Evolutionary conservation across 2,329 filamentous ascomycete species (phyloP).

Genomic region (Cladosporium sp.): DNA sequence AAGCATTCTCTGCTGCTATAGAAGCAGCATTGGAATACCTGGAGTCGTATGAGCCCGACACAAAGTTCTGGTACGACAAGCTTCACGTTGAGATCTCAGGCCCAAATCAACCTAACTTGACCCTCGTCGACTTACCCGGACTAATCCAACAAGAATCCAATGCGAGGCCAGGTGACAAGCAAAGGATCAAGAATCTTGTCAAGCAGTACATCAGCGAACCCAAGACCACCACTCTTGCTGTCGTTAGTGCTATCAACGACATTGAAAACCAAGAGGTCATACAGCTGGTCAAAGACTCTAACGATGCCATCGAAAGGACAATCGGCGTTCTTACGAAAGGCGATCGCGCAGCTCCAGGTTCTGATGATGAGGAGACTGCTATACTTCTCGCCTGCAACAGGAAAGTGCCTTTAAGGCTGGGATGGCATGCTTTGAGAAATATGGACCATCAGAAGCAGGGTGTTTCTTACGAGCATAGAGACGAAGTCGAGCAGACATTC

Average conservation of each 20-base stretch:
- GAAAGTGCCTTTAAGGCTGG: too few relatives aligned
- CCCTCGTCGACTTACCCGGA: constrained; percentile 1
- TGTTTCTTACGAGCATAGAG: background rate
- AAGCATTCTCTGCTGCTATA: too few relatives aligned
- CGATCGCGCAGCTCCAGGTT: background rate
- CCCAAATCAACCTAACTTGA: constrained; percentile 1
- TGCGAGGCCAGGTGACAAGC: background rate
- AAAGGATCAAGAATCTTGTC: constrained; percentile 1
- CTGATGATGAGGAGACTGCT: background rate
- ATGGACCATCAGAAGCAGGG: too few relatives aligned
- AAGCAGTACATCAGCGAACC: background rate
- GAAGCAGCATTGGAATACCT: too few relatives aligned
- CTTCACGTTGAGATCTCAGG: background rate
- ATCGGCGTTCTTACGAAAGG: background rate
- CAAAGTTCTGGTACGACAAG: too few relatives aligned
- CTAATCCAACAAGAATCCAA: background rate
- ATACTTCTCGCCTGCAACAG: background rate
- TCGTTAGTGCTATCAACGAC: background rate
- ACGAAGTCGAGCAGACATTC: background rate
- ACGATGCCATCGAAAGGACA: background rate
- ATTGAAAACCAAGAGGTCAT: background rate
- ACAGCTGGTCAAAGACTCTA: background rate
- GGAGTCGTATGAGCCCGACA: too few relatives aligned
- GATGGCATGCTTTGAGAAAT: too few relatives aligned
- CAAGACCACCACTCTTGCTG: background rate